These are phyloP conservation scores for Tricladium varicosporioides DNA, from an alignment of 2,329 filamentous ascomycete genomes.

Conservation along the genomic window DNA sequence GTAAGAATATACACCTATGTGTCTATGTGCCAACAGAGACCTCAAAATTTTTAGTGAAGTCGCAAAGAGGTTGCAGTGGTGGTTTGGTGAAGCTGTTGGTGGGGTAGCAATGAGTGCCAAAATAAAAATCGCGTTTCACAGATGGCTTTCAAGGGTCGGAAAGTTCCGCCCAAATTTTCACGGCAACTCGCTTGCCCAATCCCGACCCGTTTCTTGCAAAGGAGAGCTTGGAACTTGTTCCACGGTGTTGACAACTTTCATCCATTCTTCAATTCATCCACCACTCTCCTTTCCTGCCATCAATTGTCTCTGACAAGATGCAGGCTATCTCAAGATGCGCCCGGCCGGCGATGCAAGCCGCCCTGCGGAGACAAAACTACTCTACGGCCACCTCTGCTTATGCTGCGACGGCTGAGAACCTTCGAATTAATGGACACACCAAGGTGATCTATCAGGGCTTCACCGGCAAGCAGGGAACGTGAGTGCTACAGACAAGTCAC, in stretches of 20 bases:
- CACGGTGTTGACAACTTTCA: slow-evolving; percentile 3
- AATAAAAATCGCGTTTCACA: not conserved
- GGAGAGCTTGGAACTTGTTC: not conserved
- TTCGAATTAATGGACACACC: slow-evolving; percentile 89
- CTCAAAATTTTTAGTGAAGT: not conserved
- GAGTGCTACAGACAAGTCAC: slow-evolving; percentile 41
- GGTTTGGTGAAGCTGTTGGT: not conserved
- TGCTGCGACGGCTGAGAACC: slow-evolving; percentile 73
- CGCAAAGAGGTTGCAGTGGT: not conserved
- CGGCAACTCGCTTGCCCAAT: not conserved
- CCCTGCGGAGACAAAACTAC: slow-evolving; percentile 73
- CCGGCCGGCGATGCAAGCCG: slow-evolving; percentile 64
- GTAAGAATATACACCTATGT: not conserved
- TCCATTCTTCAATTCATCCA: slow-evolving; percentile 17
- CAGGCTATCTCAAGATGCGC: slow-evolving; percentile 78
- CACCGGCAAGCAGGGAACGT: slow-evolving; percentile 96
- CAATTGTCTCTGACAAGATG: slow-evolving; percentile 57
- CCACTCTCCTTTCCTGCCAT: slow-evolving; percentile 23
- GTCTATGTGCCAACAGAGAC: not conserved
- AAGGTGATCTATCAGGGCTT: slow-evolving; percentile 97
- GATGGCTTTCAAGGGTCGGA: not conserved
- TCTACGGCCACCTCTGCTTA: slow-evolving; percentile 70
- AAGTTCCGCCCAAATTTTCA: not conserved
- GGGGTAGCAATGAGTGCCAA: not conserved
- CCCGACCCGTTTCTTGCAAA: slow-evolving; percentile 1